phyloP scores from a whole-genome alignment of 495 filamentous ascomycete species.

The Thermothielavioides terrestris region DNA sequence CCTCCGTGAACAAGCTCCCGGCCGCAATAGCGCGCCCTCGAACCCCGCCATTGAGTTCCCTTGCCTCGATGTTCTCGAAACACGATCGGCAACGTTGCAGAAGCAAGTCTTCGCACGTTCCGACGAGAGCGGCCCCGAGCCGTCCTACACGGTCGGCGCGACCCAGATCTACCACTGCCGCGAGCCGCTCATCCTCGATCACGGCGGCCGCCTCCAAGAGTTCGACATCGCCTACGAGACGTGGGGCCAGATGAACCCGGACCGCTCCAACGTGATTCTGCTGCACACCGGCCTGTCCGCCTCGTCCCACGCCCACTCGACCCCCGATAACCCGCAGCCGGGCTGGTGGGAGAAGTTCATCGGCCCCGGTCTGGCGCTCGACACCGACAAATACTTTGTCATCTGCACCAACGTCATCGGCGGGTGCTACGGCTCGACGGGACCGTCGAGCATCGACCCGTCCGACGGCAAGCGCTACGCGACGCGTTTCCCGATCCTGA shows the following conservation, averaged over 20 bases:
- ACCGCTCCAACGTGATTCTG: constrained; percentile 83
- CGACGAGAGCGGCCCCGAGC: constrained; percentile 67
- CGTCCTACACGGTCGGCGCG: constrained; percentile 81
- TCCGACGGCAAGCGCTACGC: constrained; percentile 82
- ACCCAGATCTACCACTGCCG: constrained; percentile 67
- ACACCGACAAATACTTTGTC: constrained; percentile 85
- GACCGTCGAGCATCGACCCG: constrained; percentile 80
- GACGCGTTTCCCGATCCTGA: constrained; percentile 93
- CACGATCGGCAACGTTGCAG: constrained; percentile 63
- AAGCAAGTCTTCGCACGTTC: constrained; percentile 51
- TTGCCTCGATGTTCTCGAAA: constrained; percentile 87
- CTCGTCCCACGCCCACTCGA: constrained; percentile 92
- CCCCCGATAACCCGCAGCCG: constrained; percentile 69
- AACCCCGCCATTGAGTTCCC: constrained; percentile 94
- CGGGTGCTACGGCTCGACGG: constrained; percentile 93
- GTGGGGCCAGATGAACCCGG: constrained; percentile 76
- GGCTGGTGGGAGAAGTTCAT: constrained; percentile 99
- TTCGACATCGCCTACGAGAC: constrained; percentile 90
- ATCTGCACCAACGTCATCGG: constrained; percentile 97
- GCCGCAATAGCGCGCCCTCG: constrained; percentile 45
- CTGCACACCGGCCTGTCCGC: constrained; percentile 92
- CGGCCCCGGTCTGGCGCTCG: constrained; percentile 72
- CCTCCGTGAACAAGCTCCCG: constrained; percentile 26
- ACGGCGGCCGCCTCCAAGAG: constrained; percentile 79
- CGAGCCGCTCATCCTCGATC: constrained; percentile 76